Base-by-base conservation (phyloP, 306 rosid genomes). In the Dalbergia cochinchinensis region DNA sequence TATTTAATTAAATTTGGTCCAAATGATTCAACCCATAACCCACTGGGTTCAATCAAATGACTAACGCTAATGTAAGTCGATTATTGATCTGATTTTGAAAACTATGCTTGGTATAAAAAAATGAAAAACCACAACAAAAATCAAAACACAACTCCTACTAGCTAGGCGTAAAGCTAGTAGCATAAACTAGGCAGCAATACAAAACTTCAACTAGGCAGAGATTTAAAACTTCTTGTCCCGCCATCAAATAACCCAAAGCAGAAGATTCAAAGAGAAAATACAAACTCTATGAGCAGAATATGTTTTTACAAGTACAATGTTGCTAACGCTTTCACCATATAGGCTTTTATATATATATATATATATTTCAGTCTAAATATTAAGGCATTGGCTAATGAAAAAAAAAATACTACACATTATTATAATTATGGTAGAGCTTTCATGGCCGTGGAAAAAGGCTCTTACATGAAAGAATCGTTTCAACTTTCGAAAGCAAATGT, bases 401-500 rank as follows among this genome's bases (percentile, higher is more conserved):
- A 26, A 14, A 37, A 15, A 48, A 26, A 14, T 33, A 12, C 59
- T 13, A 13, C 16, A 5, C 6, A 20, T 11, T 0, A 37, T 37
- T 37, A 37, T 37, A 47, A 44, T 22, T 13, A 31, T 14, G 16
- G 22, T 15, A 26, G 8, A 26, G 61, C 60, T 13, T 31, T 34
- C 35, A 53, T 2, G 34, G 35, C 31, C 3, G 31, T 26, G 31
- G 35, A 16, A 54, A 71, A 10, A 9, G 37, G 77, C 39, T 54
- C 35, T 54, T 54, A 55, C 19, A 35, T 55, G 77, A 37, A 71
- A 71, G 77, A 16, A 64, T 35, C 1, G 45, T 22, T 72, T 37
- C 39, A 72, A 72, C 65, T 61, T 72, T 55, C 33, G 31, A 71
- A 71, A 71, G 64, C 16, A 71, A 53, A 34, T 0, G 65, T 65